phyloP scores from a whole-genome alignment of 176 grass and related monocot species.

The Elaeis guineensis region DNA sequence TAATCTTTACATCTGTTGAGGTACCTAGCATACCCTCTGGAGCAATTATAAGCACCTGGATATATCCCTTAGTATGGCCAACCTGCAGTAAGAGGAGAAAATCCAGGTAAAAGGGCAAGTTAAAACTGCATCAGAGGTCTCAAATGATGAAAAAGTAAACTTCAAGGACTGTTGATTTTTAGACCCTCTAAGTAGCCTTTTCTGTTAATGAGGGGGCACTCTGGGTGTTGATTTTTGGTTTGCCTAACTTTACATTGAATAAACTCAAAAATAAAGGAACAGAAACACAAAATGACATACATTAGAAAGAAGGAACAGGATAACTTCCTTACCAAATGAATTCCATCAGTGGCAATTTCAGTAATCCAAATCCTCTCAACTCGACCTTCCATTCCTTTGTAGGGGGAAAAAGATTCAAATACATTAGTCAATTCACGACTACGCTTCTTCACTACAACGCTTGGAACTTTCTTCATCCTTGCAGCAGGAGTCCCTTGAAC shows the following conservation, averaged over 20 bases:
- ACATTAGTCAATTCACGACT: constrained; percentile 80
- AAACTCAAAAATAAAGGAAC: too few species aligned
- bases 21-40: constrained; percentile 68
- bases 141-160: too few species aligned
- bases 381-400: constrained; percentile 68
- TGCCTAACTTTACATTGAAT: too few species aligned
- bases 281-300: too few species aligned
- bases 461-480: constrained; percentile 91
- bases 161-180: too few species aligned
- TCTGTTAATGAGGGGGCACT: too few species aligned
- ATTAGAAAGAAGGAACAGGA: not conserved
- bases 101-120: not conserved
- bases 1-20: constrained; percentile 64
- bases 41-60: constrained; percentile 86
- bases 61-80: constrained; percentile 92
- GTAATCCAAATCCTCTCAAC: constrained; percentile 82
- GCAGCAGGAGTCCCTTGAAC: constrained; percentile 84
- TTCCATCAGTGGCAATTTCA: constrained; percentile 78
- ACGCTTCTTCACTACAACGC: constrained; percentile 69
- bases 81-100: constrained; percentile 38
- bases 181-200: too few species aligned
- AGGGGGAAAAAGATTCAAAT: constrained; percentile 88
- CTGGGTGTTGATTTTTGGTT: too few species aligned
- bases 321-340: constrained; percentile 60
- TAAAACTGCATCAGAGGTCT: too few species aligned